Conservation (phyloP, 345 rosid species). For the Gossypium rotundifolium region DNA sequence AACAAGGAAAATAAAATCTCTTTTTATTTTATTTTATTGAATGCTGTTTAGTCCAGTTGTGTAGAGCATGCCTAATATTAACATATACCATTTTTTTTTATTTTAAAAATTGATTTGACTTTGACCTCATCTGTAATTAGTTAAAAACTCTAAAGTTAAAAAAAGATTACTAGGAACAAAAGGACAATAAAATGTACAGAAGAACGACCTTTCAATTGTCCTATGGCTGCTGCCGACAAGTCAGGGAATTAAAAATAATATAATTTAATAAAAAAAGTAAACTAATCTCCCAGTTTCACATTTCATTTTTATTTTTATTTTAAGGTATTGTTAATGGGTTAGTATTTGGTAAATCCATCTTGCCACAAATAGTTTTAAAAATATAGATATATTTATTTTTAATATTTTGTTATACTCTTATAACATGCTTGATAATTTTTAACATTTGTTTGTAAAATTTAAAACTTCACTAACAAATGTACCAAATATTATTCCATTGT, state of each 20-base stretch:
- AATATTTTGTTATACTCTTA: too few species aligned
- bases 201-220: neutral
- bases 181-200: neutral
- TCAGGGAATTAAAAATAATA: neutral
- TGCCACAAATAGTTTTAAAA: too few species aligned
- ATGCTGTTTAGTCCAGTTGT: too few species aligned
- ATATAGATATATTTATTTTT: too few species aligned
- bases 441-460: too few species aligned
- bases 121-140: neutral
- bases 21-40: too few species aligned
- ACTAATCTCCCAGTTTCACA: neutral
- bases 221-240: constrained; percentile 5
- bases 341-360: too few species aligned
- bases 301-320: neutral
- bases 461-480: too few species aligned
- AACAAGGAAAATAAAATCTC: too few species aligned
- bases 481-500: neutral
- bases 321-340: too few species aligned
- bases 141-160: neutral
- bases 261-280: neutral
- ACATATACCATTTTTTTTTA: neutral
- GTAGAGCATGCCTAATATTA: too few species aligned
- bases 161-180: neutral
- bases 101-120: neutral
- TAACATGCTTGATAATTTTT: fast-evolving